These are phyloP conservation scores for Nicotiana undulata DNA, from an alignment of 257 asterid genomes.

Conservation along the genomic window DNA sequence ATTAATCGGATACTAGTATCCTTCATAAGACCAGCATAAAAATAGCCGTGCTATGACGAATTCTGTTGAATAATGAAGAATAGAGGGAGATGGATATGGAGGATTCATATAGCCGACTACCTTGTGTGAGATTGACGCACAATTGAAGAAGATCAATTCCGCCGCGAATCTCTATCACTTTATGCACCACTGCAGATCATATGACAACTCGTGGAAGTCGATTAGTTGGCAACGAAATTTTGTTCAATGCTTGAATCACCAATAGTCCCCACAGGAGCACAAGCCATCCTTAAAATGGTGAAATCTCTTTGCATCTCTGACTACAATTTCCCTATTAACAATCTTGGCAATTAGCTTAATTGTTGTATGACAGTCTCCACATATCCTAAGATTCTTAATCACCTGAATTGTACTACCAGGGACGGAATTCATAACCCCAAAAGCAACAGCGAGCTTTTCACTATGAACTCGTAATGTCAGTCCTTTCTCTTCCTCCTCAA, in stretches of 20 bases:
- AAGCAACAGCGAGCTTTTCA: conserved; percentile 87
- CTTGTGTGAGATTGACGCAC: background rate
- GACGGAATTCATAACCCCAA: conserved; percentile 68
- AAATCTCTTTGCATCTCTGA: conserved; percentile 86
- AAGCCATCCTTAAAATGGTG: conserved; percentile 73
- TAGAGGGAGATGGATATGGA: background rate
- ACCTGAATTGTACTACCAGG: conserved; percentile 67
- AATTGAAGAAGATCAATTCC: background rate
- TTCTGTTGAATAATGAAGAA: background rate
- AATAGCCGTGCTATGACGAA: background rate
- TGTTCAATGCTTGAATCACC: conserved; percentile 26
- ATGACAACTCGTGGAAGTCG: background rate
- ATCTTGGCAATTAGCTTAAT: conserved; percentile 66
- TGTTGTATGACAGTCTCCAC: conserved; percentile 67
- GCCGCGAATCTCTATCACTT: background rate
- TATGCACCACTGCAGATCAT: background rate
- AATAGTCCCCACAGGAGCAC: conserved; percentile 89
- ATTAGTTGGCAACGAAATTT: background rate
- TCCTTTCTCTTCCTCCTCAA: conserved; percentile 81
- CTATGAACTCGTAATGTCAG: conserved; percentile 59
- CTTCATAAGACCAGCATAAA: background rate
- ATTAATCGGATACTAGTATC: background rate
- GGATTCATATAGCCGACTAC: background rate
- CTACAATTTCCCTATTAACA: conserved; percentile 57
- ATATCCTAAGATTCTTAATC: conserved; percentile 75